Evolutionary conservation across 768 basidiomycete species (phyloP), one percentile per base, ranked within the genome.

Genomic region (Termitomyces sp.): DNA sequence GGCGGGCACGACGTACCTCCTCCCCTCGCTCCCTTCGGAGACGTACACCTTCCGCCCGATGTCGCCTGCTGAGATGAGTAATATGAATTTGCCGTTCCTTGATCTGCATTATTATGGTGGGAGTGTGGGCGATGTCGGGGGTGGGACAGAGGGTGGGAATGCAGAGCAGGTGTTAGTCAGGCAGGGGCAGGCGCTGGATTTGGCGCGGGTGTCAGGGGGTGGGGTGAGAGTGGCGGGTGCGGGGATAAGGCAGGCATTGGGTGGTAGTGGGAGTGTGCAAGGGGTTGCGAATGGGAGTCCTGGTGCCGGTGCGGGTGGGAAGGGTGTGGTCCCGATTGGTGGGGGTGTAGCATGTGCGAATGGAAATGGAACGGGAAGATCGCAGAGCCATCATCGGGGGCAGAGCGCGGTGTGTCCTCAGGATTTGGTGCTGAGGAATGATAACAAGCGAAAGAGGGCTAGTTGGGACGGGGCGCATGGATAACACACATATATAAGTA

Each of bases 81-180:
- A 55, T 24, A 76, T 83, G 48, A 78, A 81, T 57, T 67, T 88
- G 1, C 81, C 86, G 2, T 90, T 87, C 68, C 74, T 90, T 53
- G 88, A 90, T 65, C 65, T 90, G 66, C 88, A 90, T 64, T 88
- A 88, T 65, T 84, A 84, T 37, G 24, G 73, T 26, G 24, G 73
- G 5, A 37, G 51, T 12, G 51, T 10, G 11, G 34, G 40, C 9
- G 53, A 21, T 10, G 49, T 19, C 50, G 28, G 59, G 63, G 12
- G 55, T 57, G 22, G 57, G 55, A 19, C 49, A 45, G 30, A 12
- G 24, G 37, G 43, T 21, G 37, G 45, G 5, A 34, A 9, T 17
- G 45, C 44, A 40, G 51, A 38, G 40, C 3, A 34, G 17, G 45
- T 49, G 17, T 32, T 56, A 12, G 19, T 58, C 2, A 44, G 60